These are phyloP conservation scores for Talaromyces sp. DNA, from an alignment of 2,329 filamentous ascomycete genomes.

Conservation along the genomic window DNA sequence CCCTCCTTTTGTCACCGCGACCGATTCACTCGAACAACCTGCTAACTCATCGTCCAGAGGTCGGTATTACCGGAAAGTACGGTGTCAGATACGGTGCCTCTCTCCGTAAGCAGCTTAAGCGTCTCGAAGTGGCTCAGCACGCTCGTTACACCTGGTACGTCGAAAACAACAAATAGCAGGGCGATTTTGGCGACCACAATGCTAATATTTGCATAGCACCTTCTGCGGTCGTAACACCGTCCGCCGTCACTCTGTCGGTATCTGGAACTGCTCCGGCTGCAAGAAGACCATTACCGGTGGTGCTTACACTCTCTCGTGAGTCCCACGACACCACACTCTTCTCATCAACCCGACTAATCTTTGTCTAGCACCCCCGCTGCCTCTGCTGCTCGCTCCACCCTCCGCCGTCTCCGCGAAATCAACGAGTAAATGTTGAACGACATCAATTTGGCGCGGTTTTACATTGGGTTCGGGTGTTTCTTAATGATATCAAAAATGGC, in stretches of 20 bases:
- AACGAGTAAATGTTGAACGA: conserved; percentile 59
- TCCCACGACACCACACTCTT: conserved; percentile 33
- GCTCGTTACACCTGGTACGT: conserved; percentile 73
- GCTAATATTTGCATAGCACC: conserved; percentile 52
- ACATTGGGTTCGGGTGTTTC: conserved; percentile 14
- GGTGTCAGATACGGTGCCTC: conserved; percentile 99
- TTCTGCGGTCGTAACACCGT: conserved; percentile 98
- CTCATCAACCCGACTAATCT: conserved; percentile 17
- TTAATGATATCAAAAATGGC: conserved; percentile 18
- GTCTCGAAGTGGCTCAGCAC: conserved; percentile 99
- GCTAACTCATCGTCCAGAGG: conserved; percentile 54
- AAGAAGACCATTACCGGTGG: conserved; percentile 90
- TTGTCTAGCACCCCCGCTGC: conserved; percentile 76
- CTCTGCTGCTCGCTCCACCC: conserved; percentile 90
- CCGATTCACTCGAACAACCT: neutral
- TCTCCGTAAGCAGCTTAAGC: conserved; percentile 98
- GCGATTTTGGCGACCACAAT: neutral
- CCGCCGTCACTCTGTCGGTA: conserved; percentile 85
- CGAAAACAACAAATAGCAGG: neutral
- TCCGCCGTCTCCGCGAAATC: conserved; percentile 96
- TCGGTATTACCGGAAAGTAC: conserved; percentile 98
- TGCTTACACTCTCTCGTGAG: conserved; percentile 95
- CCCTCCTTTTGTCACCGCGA: neutral
- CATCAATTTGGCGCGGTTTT: conserved; percentile 39
- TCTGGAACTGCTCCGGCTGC: conserved; percentile 96